These are phyloP conservation scores for Globisporangium sylvaticum DNA, from an alignment of 352 stramenopile genomes.

Conservation along the genomic window DNA sequence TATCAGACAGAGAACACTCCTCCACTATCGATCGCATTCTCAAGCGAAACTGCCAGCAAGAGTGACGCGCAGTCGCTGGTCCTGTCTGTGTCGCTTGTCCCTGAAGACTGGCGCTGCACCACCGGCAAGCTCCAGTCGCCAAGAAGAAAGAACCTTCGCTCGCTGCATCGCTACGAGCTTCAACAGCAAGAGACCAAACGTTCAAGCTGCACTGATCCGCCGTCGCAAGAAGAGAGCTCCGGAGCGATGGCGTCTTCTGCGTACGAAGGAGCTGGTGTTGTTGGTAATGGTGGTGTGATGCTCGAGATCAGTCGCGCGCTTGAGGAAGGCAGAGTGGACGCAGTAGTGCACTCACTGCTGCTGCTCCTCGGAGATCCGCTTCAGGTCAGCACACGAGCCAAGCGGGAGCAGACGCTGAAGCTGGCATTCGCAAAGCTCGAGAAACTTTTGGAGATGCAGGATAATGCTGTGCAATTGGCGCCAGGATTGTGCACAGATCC, in stretches of 20 bases:
- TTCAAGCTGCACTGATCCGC: neutral
- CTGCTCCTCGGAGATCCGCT: conserved; percentile 23
- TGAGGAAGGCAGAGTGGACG: conserved; percentile 32
- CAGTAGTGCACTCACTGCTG: conserved; percentile 35
- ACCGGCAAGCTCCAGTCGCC: neutral
- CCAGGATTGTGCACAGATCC: conserved; percentile 5
- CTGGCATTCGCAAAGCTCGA: conserved; percentile 11
- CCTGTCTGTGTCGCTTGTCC: no score
- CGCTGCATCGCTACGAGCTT: neutral
- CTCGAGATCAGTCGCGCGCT: conserved; percentile 21
- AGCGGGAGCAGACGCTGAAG: conserved; percentile 19
- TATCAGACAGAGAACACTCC: neutral
- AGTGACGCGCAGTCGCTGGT: neutral
- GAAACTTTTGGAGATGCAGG: conserved; percentile 14
- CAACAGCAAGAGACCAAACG: no score
- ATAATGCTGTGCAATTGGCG: neutral
- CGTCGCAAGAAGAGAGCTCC: neutral
- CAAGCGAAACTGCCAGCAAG: neutral
- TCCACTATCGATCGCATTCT: neutral
- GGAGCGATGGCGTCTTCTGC: neutral
- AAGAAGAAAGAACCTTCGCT: neutral
- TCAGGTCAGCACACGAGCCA: conserved; percentile 6
- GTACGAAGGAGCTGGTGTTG: neutral
- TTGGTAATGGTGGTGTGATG: neutral
- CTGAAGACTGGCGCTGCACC: neutral